Evolutionary conservation across 1,284 basidiomycete genomes (phyloP).

Genomic region (Meira nashicola): DNA sequence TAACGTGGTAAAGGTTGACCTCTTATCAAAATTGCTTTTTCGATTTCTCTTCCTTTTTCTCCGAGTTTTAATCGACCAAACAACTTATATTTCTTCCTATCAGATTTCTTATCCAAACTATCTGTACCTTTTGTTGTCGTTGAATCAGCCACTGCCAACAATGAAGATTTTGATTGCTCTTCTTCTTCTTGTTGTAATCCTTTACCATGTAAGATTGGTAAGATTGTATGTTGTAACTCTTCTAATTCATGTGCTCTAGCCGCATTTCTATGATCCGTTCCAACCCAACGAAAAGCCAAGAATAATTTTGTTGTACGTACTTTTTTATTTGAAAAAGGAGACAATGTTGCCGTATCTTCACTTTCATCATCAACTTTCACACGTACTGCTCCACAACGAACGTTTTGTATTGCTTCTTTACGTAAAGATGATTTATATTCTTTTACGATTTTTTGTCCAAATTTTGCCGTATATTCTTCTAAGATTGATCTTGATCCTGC

Average conservation of each 20-base stretch:
- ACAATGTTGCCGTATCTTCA: background rate
- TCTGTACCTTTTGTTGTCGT: background rate
- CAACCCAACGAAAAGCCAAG: conserved; percentile 4
- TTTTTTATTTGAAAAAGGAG: background rate
- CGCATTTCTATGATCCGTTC: conserved; percentile 2
- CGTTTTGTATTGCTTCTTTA: background rate
- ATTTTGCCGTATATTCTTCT: background rate
- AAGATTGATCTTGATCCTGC: background rate
- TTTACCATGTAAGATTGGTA: background rate
- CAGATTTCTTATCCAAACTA: background rate
- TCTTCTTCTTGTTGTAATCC: background rate
- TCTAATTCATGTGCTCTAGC: background rate
- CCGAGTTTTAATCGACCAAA: too few species aligned
- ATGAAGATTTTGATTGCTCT: background rate
- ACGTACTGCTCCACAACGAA: background rate
- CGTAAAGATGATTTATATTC: background rate
- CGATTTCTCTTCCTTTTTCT: background rate
- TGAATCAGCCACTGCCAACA: background rate
- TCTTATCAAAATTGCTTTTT: background rate
- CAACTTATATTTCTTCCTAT: background rate
- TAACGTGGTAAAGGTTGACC: too few species aligned
- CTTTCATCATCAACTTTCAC: background rate
- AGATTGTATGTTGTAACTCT: background rate
- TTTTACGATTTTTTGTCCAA: background rate
- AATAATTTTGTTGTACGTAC: background rate